phyloP scores from a whole-genome alignment of 1,284 basidiomycete species.

The Ganoderma boninense region DNA sequence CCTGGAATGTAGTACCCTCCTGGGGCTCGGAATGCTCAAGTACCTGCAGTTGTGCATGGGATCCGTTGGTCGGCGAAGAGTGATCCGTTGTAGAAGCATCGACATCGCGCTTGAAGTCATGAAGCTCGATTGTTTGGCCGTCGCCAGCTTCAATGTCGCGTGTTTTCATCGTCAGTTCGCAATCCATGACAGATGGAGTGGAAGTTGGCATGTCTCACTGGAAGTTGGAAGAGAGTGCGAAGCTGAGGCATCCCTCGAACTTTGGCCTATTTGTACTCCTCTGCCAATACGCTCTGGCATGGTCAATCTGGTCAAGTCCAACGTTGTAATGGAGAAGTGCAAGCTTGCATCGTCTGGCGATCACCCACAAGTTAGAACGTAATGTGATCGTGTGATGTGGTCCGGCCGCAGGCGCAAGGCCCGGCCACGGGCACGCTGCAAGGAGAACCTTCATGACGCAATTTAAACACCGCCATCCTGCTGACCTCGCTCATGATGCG shows the following conservation, averaged over 20 bases:
- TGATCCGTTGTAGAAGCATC: not conserved
- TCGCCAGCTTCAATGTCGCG: not conserved
- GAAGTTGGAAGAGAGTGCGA: not conserved
- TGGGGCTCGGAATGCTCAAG: slow-evolving; percentile 25
- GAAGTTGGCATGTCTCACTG: not conserved
- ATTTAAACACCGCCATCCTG: not conserved
- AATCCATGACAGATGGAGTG: not conserved
- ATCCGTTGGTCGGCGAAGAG: slow-evolving; percentile 13
- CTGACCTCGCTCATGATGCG: not conserved
- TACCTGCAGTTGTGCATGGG: slow-evolving; percentile 15
- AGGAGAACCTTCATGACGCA: not conserved
- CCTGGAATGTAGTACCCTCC: slow-evolving; percentile 26
- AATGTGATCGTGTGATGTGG: not conserved
- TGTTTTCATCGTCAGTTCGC: not conserved
- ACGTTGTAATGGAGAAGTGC: not conserved
- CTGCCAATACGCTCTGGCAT: not conserved
- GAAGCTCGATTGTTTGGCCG: not conserved
- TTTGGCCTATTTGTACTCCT: not conserved
- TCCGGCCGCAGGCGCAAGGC: slow-evolving; percentile 1
- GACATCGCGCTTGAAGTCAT: not conserved
- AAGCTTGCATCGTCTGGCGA: not conserved
- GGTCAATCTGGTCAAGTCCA: not conserved
- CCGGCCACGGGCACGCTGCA: not conserved
- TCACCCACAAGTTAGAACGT: not conserved
- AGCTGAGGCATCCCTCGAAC: not conserved